Conservation (phyloP, 1,139 yeast genomes). For the Sugiyamaella xylanicola region DNA sequence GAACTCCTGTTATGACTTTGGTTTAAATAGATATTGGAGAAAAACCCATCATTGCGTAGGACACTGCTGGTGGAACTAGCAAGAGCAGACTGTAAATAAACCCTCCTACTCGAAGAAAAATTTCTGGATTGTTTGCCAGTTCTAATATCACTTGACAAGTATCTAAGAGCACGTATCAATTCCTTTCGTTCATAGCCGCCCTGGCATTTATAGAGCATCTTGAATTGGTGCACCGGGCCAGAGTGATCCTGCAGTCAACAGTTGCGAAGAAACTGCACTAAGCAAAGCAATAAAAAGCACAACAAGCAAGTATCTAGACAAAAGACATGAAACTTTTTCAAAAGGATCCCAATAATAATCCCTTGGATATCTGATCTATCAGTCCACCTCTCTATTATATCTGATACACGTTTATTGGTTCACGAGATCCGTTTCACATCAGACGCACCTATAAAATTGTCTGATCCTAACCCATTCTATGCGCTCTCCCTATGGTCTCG, state of each 20-base stretch:
- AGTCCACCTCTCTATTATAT: not conserved
- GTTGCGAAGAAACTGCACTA: no score
- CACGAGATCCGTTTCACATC: not conserved
- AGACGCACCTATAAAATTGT: not conserved
- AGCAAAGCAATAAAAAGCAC: no score
- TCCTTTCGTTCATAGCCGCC: not conserved
- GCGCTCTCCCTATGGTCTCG: no score
- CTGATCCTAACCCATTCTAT: not conserved
- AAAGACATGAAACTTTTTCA: not conserved
- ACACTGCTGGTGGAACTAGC: not conserved
- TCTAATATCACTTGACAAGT: not conserved
- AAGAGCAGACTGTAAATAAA: not conserved
- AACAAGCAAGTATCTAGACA: no score
- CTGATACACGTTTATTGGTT: not conserved
- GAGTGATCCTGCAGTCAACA: no score
- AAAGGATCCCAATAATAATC: not conserved
- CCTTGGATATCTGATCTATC: no score
- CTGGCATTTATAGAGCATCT: slow-evolving; percentile 1
- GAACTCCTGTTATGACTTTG: slow-evolving; percentile 1
- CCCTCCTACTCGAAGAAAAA: not conserved
- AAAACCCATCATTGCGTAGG: not conserved
- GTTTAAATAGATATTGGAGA: slow-evolving; percentile 2
- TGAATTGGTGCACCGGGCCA: not conserved
- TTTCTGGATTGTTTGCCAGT: not conserved
- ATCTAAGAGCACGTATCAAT: slow-evolving; percentile 1